Conservation (phyloP, 202 grass and related monocot species). For the Schoenoplectus triqueter region DNA sequence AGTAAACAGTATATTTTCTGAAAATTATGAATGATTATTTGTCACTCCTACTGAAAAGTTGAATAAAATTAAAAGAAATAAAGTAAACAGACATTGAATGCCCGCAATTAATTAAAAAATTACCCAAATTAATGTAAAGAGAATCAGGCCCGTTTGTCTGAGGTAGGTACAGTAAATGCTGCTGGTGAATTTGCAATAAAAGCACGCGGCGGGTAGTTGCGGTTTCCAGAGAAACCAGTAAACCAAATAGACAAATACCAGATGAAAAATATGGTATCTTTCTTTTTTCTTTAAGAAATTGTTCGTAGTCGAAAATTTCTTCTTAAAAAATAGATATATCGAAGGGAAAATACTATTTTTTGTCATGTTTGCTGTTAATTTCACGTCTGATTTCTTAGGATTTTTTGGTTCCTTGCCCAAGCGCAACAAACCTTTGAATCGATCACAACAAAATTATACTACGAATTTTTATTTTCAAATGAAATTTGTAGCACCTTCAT, state of each 20-base stretch:
- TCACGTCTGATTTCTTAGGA: no score
- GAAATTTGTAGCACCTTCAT: no score
- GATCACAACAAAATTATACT: no score
- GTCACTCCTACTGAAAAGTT: no score
- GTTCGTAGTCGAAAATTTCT: not conserved
- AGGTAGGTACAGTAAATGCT: constrained; percentile 6
- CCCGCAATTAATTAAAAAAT: not conserved
- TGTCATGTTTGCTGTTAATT: no score
- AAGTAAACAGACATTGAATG: constrained; percentile 12
- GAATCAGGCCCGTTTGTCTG: not conserved
- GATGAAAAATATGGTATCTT: not conserved
- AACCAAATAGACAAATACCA: no score
- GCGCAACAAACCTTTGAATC: not conserved
- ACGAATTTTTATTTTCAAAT: no score
- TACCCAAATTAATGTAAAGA: constrained; percentile 4
- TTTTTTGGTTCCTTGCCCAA: not conserved
- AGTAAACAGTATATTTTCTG: no score
- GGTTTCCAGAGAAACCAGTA: not conserved
- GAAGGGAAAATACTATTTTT: not conserved
- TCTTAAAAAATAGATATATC: not conserved
- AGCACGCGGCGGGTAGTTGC: constrained; percentile 24
- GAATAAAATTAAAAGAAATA: no score
- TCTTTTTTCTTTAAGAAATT: not conserved
- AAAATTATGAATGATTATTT: not conserved
- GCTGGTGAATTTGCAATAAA: constrained; percentile 33